Evolutionary conservation across 192 early-diverging fungal species (phyloP).

Genomic region (Coemansia sp.): DNA sequence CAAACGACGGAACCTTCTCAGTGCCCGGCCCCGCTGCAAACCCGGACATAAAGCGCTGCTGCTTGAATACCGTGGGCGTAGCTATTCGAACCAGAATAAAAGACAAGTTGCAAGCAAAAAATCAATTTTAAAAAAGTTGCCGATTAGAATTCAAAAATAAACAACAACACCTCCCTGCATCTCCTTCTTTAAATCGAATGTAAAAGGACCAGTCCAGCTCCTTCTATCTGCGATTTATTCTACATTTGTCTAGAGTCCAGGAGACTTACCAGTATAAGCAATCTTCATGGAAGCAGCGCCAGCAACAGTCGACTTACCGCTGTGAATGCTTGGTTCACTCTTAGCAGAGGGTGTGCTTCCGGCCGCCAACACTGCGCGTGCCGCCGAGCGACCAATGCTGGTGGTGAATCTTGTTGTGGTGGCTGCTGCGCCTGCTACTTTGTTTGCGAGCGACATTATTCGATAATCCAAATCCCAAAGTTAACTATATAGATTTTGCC

Average conservation of each 20-base stretch:
- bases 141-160: too few relatives aligned
- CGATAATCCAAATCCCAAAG: background rate
- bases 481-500: background rate
- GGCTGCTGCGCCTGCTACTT: slow-evolving; percentile 38
- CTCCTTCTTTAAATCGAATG: too few relatives aligned
- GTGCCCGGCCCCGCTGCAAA: slow-evolving; percentile 61
- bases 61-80: slow-evolving; percentile 33
- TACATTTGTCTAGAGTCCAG: background rate
- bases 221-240: too few relatives aligned
- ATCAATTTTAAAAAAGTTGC: background rate
- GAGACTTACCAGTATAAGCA: slow-evolving; percentile 41
- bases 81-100: slow-evolving; percentile 11
- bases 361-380: slow-evolving; percentile 25
- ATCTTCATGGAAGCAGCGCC: slow-evolving; percentile 35
- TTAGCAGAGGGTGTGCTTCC: slow-evolving; percentile 23
- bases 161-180: too few relatives aligned
- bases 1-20: slow-evolving; percentile 72
- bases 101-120: slow-evolving; percentile 3
- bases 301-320: slow-evolving; percentile 34
- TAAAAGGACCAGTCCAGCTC: too few relatives aligned
- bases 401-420: slow-evolving; percentile 54
- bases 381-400: slow-evolving; percentile 37
- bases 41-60: slow-evolving; percentile 58
- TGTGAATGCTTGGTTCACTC: slow-evolving; percentile 26
- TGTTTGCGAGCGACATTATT: slow-evolving; percentile 43